Evolutionary conservation across 23 red algal genomes (phyloP).

Genomic region (Gracilaria gracilis): DNA sequence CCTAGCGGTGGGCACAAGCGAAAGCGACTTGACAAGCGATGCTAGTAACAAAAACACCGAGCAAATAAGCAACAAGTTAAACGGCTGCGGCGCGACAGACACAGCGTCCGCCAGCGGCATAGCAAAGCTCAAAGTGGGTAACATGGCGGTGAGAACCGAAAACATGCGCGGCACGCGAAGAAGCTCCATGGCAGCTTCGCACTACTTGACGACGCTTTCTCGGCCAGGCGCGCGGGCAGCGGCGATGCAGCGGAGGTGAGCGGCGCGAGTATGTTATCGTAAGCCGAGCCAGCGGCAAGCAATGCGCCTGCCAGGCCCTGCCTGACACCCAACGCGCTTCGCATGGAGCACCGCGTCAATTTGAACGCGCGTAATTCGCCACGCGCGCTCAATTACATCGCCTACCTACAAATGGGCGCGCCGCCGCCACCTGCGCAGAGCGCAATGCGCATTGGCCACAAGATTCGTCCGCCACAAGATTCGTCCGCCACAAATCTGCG

Average conservation of each 20-base stretch:
- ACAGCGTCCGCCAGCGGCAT: neutral
- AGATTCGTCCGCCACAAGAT: too few relatives aligned
- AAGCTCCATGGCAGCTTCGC: neutral
- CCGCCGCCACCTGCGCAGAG: neutral
- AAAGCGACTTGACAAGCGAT: slow-evolving; percentile 37
- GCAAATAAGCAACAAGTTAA: slow-evolving; percentile 34
- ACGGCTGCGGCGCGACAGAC: slow-evolving; percentile 8
- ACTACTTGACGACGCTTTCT: neutral
- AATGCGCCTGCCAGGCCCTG: neutral
- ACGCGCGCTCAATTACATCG: neutral
- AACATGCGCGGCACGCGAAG: neutral
- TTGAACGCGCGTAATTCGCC: neutral
- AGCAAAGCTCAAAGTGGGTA: neutral
- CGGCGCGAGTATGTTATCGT: neutral
- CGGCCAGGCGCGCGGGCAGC: too few relatives aligned
- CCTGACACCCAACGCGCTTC: neutral
- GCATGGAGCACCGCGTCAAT: neutral
- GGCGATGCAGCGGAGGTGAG: neutral
- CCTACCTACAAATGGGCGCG: neutral
- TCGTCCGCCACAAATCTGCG: neutral
- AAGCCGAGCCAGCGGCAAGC: neutral
- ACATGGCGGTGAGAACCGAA: neutral
- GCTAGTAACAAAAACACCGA: slow-evolving; percentile 28
- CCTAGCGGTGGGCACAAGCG: slow-evolving; percentile 30
- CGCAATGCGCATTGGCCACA: too few relatives aligned